These are phyloP conservation scores for Penicillium longicatenatum DNA, from an alignment of 495 filamentous ascomycete species.

Conservation along the genomic window DNA sequence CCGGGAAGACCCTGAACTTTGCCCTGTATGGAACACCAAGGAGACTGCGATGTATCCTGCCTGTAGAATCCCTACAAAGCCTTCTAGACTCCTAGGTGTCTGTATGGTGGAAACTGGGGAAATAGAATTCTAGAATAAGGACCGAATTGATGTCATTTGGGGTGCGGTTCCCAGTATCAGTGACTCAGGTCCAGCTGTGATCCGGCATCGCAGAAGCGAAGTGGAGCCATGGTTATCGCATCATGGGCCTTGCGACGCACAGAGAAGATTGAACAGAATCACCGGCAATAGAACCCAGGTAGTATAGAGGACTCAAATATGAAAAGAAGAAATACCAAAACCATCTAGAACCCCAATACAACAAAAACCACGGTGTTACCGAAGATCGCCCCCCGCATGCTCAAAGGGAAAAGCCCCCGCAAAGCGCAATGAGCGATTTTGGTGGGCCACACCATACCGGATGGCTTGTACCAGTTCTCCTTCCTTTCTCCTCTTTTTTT, in stretches of 20 bases:
- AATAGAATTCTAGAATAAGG: neutral
- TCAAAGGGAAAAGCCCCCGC: constrained; percentile 37
- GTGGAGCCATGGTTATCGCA: constrained; percentile 32
- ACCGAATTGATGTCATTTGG: neutral
- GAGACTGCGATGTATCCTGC: neutral
- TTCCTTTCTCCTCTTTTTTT: constrained; percentile 23
- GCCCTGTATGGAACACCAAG: constrained; percentile 20
- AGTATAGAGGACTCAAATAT: neutral
- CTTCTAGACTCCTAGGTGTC: neutral
- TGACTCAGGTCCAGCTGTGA: constrained; percentile 14
- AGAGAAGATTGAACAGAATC: neutral
- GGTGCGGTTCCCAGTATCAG: neutral
- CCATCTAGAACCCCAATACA: neutral
- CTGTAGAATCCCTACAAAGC: neutral
- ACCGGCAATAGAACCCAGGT: neutral
- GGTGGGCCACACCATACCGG: constrained; percentile 32
- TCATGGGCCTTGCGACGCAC: constrained; percentile 12
- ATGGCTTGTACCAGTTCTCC: constrained; percentile 22
- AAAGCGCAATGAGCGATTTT: constrained; percentile 36
- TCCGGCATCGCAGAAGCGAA: constrained; percentile 19
- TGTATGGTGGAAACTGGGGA: neutral
- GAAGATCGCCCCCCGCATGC: constrained; percentile 35
- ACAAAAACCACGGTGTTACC: constrained; percentile 19
- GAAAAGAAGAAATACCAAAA: constrained; percentile 6
- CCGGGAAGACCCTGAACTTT: constrained; percentile 18